Conservation (phyloP, 805 yeast genomes). For the Cyberlindnera sargentensis region DNA sequence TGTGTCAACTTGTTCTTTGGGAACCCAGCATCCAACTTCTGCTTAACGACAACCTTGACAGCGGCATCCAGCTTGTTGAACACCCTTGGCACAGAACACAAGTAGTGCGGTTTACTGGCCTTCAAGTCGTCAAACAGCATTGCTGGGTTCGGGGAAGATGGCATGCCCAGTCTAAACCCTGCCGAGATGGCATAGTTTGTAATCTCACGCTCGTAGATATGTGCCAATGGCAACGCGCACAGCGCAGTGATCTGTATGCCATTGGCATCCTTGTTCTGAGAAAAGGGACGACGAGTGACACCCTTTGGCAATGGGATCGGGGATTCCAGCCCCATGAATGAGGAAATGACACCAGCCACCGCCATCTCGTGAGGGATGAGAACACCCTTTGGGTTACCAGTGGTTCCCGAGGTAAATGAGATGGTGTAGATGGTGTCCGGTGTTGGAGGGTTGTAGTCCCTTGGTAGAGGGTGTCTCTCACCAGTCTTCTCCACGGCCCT, state of each 20-base stretch:
- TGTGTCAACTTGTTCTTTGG: conserved; percentile 9
- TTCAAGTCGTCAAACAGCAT: conserved; percentile 49
- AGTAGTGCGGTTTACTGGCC: conserved; percentile 41
- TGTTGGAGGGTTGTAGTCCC: conserved; percentile 35
- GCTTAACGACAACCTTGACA: not conserved
- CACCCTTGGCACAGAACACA: conserved; percentile 57
- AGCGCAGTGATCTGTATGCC: conserved; percentile 27
- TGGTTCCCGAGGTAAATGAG: conserved; percentile 71
- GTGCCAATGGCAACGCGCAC: conserved; percentile 49
- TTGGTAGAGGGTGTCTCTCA: conserved; percentile 34
- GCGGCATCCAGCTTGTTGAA: conserved; percentile 45
- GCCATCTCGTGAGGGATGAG: conserved; percentile 45
- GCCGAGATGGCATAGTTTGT: conserved; percentile 33
- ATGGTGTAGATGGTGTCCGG: conserved; percentile 51
- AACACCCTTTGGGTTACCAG: conserved; percentile 72
- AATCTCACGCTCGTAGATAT: conserved; percentile 43
- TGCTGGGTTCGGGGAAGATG: conserved; percentile 42
- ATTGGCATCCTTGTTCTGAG: conserved; percentile 16
- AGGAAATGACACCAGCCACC: conserved; percentile 39
- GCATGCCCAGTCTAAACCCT: conserved; percentile 32
- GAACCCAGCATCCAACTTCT: conserved; percentile 1
- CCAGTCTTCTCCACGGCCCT: conserved; percentile 38
- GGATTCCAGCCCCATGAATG: conserved; percentile 24
- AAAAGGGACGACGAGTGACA: conserved; percentile 4
- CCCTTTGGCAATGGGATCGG: conserved; percentile 16